Base-by-base conservation (phyloP, 805 yeast genomes). In the Candida adriatica region DNA sequence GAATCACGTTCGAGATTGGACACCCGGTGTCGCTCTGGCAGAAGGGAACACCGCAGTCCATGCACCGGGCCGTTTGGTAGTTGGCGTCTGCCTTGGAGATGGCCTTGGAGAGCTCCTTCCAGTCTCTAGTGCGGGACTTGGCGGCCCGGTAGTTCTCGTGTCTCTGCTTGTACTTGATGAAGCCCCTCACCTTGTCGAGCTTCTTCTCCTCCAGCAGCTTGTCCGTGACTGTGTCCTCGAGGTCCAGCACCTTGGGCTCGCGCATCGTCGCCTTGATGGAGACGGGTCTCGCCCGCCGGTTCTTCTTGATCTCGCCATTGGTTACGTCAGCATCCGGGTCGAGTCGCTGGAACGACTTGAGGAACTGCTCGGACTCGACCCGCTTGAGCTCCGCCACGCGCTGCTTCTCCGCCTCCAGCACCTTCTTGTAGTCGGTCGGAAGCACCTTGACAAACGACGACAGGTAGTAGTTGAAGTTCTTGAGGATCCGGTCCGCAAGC, bases 11-110 rank as follows among this genome's bases (percentile, higher is more conserved):
- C 33, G 96, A 87, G 45, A 90, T 82, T 33, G 98, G 98, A 66
- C 98, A 90, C 38, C 98, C 98, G 26, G 95, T 83, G 59, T 90
- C 97, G 29, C 95, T 81, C 53, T 90, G 94, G 70, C 98, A 90
- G 75, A 90, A 90, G 37, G 98, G 98, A 49, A 92, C 94, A 68
- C 98, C 98, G 70, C 98, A 90, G 63, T 90, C 97, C 95, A 92
- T 90, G 72, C 98, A 90, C 61, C 98, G 77, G 11, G 97, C 96
- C 37, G 97, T 84, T 66, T 90, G 96, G 56, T 71, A 74, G 56
- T 78, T 74, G 52, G 90, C 79, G 46, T 92, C 97, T 31, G 82
- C 87, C 61, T 84, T 82, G 35, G 86, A 67, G 48, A 90, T 68
- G 34, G 95, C 75, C 10, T 75, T 62, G 9, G 94, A 77, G 57